Evolutionary conservation across 805 yeast species (phyloP).

Genomic region (Ogataea zsoltii): DNA sequence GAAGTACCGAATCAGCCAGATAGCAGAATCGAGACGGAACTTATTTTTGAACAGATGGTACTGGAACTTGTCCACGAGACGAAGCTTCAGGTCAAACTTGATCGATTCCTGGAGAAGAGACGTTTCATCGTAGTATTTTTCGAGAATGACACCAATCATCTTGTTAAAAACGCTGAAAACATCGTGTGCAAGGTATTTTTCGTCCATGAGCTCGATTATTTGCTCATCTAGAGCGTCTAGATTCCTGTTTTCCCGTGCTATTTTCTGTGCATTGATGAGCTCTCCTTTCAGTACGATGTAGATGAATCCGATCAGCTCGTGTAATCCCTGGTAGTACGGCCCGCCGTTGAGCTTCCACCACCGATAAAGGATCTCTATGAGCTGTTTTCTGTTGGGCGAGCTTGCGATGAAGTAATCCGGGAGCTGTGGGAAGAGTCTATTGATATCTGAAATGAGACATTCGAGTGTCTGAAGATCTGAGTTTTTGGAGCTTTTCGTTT

Average conservation of each 20-base stretch:
- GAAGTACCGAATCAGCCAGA: slow-evolving; percentile 56
- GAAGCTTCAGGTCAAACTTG: slow-evolving; percentile 46
- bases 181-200: slow-evolving; percentile 41
- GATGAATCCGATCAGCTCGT: slow-evolving; percentile 52
- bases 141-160: slow-evolving; percentile 38
- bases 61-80: slow-evolving; percentile 51
- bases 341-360: slow-evolving; percentile 48
- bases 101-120: slow-evolving; percentile 48
- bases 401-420: slow-evolving; percentile 33
- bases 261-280: slow-evolving; percentile 22
- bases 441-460: slow-evolving; percentile 50
- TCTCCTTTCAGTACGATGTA: slow-evolving; percentile 43
- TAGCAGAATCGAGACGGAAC: slow-evolving; percentile 48
- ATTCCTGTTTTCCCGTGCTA: not conserved
- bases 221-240: slow-evolving; percentile 20
- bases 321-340: slow-evolving; percentile 52
- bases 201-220: slow-evolving; percentile 42
- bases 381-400: slow-evolving; percentile 24
- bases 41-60: slow-evolving; percentile 47
- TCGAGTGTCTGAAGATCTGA: slow-evolving; percentile 43
- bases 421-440: slow-evolving; percentile 49
- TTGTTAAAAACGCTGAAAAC: slow-evolving; percentile 44
- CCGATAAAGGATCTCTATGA: slow-evolving; percentile 46
- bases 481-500: not conserved
- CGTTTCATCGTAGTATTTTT: slow-evolving; percentile 40